Conservation (phyloP, 2,329 filamentous ascomycete species). For the Pseudophaeomoniella oleicola region DNA sequence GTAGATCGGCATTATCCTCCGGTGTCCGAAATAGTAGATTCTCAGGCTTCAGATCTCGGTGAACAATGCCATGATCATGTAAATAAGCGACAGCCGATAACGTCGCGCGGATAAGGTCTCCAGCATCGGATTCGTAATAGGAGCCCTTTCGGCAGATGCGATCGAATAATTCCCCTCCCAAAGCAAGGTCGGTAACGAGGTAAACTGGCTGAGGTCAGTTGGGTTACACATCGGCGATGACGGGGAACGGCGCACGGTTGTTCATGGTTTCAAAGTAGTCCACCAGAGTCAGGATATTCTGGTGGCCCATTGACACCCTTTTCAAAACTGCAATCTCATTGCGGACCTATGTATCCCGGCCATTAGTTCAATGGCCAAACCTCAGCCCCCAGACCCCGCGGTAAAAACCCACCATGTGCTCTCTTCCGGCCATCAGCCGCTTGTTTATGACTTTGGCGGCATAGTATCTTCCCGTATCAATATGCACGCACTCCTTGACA, state of each 20-base stretch:
- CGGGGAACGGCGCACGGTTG: conserved; percentile 48
- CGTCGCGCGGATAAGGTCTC: conserved; percentile 85
- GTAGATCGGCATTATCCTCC: conserved; percentile 89
- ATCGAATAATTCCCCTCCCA: conserved; percentile 94
- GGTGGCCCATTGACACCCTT: conserved; percentile 96
- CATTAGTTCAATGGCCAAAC: conserved; percentile 1
- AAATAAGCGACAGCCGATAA: conserved; percentile 96
- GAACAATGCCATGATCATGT: conserved; percentile 96
- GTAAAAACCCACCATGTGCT: conserved; percentile 71
- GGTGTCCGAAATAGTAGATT: conserved; percentile 93
- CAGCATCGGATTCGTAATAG: conserved; percentile 95
- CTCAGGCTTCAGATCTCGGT: conserved; percentile 94
- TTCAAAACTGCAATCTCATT: conserved; percentile 98
- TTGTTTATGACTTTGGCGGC: conserved; percentile 99
- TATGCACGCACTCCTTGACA: conserved; percentile 97
- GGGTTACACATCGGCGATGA: neutral
- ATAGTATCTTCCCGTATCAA: conserved; percentile 95
- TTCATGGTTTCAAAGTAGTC: conserved; percentile 99
- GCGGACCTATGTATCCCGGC: conserved; percentile 50
- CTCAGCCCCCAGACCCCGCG: conserved; percentile 8
- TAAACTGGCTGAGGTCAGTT: conserved; percentile 45
- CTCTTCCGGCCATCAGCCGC: conserved; percentile 86
- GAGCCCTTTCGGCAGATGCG: conserved; percentile 97
- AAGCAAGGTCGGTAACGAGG: conserved; percentile 88
- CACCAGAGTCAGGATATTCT: conserved; percentile 92